Percentiles rank a stretch among this genome's conserved stretches.
Conservation (phyloP, 345 rosid genomes). For the Eutrema heterophyllum region DNA sequence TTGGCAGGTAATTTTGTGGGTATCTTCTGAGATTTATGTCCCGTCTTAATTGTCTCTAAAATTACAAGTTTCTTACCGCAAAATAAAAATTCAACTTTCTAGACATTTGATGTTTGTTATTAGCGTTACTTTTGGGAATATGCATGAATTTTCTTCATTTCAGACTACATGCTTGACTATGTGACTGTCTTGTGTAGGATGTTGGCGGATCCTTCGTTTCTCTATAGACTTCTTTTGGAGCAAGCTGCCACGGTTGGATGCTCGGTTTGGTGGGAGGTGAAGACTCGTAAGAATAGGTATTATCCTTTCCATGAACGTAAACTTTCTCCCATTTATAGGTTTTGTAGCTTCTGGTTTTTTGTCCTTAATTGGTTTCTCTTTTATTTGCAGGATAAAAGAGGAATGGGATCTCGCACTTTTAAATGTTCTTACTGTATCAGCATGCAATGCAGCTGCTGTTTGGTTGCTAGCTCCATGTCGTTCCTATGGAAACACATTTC, state of each 20-base stretch:
- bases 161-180: constrained; percentile 1
- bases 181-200: constrained; percentile 49
- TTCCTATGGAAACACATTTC: constrained; percentile 89
- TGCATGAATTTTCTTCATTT: background rate
- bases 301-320: background rate
- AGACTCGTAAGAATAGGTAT: constrained; percentile 82
- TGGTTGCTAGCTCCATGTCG: constrained; percentile 96
- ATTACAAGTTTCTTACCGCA: background rate
- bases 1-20: constrained; percentile 71
- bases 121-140: background rate
- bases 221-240: constrained; percentile 80
- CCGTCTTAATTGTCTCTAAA: background rate
- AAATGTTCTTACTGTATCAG: constrained; percentile 73
- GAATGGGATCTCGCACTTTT: constrained; percentile 96
- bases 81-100: background rate
- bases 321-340: background rate
- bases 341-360: constrained; percentile 9
- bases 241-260: constrained; percentile 82
- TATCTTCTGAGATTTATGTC: background rate
- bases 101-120: background rate
- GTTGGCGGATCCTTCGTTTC: constrained; percentile 91
- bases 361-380: constrained; percentile 10
- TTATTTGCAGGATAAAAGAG: constrained; percentile 56
- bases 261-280: constrained; percentile 89
- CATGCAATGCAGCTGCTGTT: constrained; percentile 81